Base-by-base conservation (phyloP, 768 basidiomycete species). In the Polyporus arcularius region DNA sequence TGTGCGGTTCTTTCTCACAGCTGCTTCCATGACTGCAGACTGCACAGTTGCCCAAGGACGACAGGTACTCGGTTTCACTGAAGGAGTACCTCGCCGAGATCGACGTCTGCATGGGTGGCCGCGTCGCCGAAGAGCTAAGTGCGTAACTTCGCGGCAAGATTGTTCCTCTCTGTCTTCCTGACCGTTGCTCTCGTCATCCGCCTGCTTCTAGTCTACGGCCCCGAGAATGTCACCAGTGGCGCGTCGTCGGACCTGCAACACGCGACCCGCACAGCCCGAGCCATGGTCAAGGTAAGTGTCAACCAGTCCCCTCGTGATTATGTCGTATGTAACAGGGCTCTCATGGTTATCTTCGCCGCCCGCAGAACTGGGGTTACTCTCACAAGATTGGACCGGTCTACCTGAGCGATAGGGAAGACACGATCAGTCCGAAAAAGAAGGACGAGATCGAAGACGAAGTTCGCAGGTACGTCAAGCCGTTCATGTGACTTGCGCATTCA, bases 111-210 rank as follows among this genome's bases (percentile, higher is more conserved):
- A 90, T 98, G 82, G 96, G 95, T 11, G 96, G 97, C 21, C 89
- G 97, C 51, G 91, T 95, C 6, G 97, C 97, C 26, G 97, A 99
- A 74, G 93, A 92, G 76, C 73, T 97, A 65, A 84, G 92, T 90
- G 70, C 66, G 88, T 72, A 2, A 14, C 18, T 38, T 64, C 30
- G 21, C 28, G 57, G 51, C 50, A 55, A 9, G 38, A 12, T 18
- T 31, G 59, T 57, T 47, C 41, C 32, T 40, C 12, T 60, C 42
- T 62, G 55, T 32, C 64, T 65, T 30, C 21, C 4, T 31, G 30
- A 32, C 18, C 50, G 30, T 45, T 31, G 68, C 49, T 55, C 55
- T 21, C 51, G 53, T 55, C 47, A 43, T 49, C 61, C 40, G 58
- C 32, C 38, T 53, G 63, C 53, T 58, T 51, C 15, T 64, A 94